These are phyloP conservation scores for Suillus americanus DNA, from an alignment of 768 basidiomycete species.

Conservation along the genomic window DNA sequence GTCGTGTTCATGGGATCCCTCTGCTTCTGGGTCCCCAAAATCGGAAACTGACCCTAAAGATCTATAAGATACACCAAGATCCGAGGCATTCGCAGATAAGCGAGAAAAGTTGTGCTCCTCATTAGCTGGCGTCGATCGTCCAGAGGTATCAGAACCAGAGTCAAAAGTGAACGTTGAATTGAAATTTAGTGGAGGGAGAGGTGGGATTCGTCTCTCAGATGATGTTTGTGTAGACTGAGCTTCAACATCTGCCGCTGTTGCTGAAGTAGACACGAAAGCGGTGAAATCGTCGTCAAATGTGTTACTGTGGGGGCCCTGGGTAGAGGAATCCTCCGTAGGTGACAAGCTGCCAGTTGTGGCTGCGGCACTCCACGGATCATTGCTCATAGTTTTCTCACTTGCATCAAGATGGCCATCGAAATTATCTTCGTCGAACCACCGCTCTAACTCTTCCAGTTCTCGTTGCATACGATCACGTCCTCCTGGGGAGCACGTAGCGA, in stretches of 20 bases:
- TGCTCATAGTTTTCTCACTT: conserved; percentile 17
- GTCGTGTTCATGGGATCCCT: conserved; percentile 18
- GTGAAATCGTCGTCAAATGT: conserved; percentile 82
- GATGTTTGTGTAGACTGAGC: conserved; percentile 4
- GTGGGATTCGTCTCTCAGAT: conserved; percentile 7
- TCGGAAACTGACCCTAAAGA: conserved; percentile 63
- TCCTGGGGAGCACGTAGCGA: conserved; percentile 10
- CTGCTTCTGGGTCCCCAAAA: conserved; percentile 45
- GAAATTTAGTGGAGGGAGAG: conserved; percentile 20
- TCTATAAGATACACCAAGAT: conserved; percentile 38
- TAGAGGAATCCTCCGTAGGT: conserved; percentile 25
- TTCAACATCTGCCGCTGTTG: conserved; percentile 14
- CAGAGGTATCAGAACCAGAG: conserved; percentile 17
- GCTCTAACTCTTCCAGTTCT: conserved; percentile 60
- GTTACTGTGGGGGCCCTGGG: conserved; percentile 25
- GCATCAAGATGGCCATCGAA: conserved; percentile 18
- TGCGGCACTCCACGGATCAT: conserved; percentile 42
- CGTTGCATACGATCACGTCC: conserved; percentile 38
- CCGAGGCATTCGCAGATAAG: conserved; percentile 15
- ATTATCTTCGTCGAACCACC: conserved; percentile 57
- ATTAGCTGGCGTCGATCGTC: conserved; percentile 23
- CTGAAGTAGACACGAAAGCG: conserved; percentile 66
- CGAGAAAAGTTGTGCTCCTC: conserved; percentile 21
- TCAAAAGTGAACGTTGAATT: conserved; percentile 30
- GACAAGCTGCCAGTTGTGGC: conserved; percentile 30